A percentile compares a stretch with the other conserved stretches of the same genome.
phyloP scores from a whole-genome alignment of 768 basidiomycete species.

The Crassisporium funariophilum region DNA sequence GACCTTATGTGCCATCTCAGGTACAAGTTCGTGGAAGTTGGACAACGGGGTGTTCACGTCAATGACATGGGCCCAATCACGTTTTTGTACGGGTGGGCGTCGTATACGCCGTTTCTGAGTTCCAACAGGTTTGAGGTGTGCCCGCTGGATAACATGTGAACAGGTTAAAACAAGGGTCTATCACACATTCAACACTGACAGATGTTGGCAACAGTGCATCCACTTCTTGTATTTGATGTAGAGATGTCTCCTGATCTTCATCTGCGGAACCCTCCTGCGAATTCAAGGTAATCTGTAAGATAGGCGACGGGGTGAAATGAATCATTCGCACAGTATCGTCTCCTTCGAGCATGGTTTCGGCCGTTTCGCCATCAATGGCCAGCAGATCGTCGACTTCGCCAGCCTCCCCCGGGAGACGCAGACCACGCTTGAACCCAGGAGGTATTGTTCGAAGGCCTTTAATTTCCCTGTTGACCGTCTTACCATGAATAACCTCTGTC shows the following conservation, averaged over 20 bases:
- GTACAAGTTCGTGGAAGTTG: conserved; percentile 91
- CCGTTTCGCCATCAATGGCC: conserved; percentile 27
- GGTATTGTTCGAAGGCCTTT: conserved; percentile 69
- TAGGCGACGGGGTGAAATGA: neutral
- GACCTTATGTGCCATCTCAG: conserved; percentile 94
- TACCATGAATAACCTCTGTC: conserved; percentile 31
- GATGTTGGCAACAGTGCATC: conserved; percentile 78
- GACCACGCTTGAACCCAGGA: conserved; percentile 81
- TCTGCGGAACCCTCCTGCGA: conserved; percentile 17
- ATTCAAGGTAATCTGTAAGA: neutral
- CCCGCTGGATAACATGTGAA: conserved; percentile 39
- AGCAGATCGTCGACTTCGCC: conserved; percentile 47
- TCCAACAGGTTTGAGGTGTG: conserved; percentile 58
- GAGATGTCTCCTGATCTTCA: conserved; percentile 17
- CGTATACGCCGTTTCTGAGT: conserved; percentile 41
- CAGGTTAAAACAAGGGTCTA: neutral
- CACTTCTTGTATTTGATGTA: conserved; percentile 32
- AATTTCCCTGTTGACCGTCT: conserved; percentile 27
- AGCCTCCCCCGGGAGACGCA: conserved; percentile 67
- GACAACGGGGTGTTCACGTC: conserved; percentile 87
- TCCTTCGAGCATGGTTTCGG: conserved; percentile 23
- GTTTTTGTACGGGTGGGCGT: conserved; percentile 63
- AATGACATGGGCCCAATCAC: conserved; percentile 98
- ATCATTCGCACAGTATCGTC: conserved; percentile 21
- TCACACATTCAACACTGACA: conserved; percentile 26